Base-by-base conservation (phyloP, 2,329 filamentous ascomycete genomes). In the Ophiostoma himal-ulmi region DNA sequence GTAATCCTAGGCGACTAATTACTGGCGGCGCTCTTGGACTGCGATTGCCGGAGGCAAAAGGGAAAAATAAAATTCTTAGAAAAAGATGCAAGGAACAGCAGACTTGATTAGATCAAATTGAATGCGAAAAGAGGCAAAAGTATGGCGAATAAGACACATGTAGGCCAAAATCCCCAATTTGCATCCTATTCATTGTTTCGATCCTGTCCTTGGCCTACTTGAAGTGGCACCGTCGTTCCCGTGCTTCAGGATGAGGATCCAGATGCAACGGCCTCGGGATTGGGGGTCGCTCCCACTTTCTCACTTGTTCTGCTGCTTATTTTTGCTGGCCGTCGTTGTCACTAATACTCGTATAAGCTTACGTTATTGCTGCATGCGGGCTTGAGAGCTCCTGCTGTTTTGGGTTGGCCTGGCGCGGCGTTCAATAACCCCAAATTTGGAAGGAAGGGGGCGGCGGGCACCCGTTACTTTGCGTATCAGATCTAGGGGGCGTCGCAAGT, bases 371-470 rank as follows among this genome's bases (percentile, higher is more conserved):
- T 39, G 64, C 7, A 41, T 66, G n/a, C 64, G n/a, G 37, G 64
- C n/a, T 41, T 26, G 37, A 39, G 64, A 57, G 64, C 36, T 66
- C 64, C 64, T 41, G 64, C 64, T 66, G 64, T 66, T 66, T 66
- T 66, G 64, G 36, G 64, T 44, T 66, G 64, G 64, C n/a, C 20
- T 44, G 36, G 36, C 64, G 22, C 36, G 36, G n/a, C 64, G 26
- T 37, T 66, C 64, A 66, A 66, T 66, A 66, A 37, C 5, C 3
- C 64, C 36, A 37, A 13, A 66, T n/a, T n/a, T 22, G 34, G 37
- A 66, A 66, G 64, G n/a, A 66, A 57, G 52, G 52, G 52, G 52
- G 52, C 52, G 52, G 52, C 52, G 22, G 30, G 22, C 5, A 57
- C 52, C 52, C 52, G 52, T 57, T 26, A 10, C n/a, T 57, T 11